A percentile compares a stretch with the other conserved stretches of the same genome.
Conservation (phyloP, 2,329 filamentous ascomycete species). For the Colletotrichum musae region DNA sequence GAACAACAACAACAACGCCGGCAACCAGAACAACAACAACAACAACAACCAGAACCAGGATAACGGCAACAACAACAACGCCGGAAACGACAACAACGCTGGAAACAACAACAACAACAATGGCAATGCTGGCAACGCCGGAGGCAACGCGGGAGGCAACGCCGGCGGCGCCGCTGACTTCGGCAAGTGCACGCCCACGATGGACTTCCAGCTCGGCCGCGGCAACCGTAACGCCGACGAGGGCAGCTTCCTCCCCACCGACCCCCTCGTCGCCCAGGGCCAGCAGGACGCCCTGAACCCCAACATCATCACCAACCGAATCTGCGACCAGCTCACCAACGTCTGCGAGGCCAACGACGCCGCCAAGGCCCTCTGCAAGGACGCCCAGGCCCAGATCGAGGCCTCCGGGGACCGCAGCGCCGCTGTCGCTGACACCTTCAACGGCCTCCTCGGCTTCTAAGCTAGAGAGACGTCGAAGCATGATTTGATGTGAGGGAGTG, state of each 20-base stretch:
- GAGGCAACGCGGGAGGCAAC: constrained; percentile 48
- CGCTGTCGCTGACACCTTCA: constrained; percentile 64
- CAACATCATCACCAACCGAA: constrained; percentile 74
- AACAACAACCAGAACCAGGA: constrained; percentile 15
- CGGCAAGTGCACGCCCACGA: constrained; percentile 64
- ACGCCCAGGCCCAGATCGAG: constrained; percentile 64
- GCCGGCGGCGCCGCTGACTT: constrained; percentile 59
- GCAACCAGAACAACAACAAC: constrained; percentile 41
- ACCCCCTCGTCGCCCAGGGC: constrained; percentile 67
- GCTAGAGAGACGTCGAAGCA: background rate
- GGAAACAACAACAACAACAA: constrained; percentile 6
- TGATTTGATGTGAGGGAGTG: background rate
- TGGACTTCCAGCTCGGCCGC: constrained; percentile 70
- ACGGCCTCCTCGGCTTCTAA: constrained; percentile 57
- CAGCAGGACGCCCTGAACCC: constrained; percentile 73
- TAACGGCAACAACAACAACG: constrained; percentile 18
- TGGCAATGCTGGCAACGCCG: constrained; percentile 37
- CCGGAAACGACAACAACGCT: constrained; percentile 21
- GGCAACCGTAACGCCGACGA: constrained; percentile 64
- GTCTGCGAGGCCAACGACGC: constrained; percentile 71
- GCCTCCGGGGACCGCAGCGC: constrained; percentile 64
- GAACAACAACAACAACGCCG: constrained; percentile 48
- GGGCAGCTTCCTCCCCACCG: constrained; percentile 72
- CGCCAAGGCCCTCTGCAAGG: constrained; percentile 62
- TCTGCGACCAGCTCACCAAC: constrained; percentile 73